Conservation (phyloP, 768 basidiomycete species). For the Steccherinum ochraceum region DNA sequence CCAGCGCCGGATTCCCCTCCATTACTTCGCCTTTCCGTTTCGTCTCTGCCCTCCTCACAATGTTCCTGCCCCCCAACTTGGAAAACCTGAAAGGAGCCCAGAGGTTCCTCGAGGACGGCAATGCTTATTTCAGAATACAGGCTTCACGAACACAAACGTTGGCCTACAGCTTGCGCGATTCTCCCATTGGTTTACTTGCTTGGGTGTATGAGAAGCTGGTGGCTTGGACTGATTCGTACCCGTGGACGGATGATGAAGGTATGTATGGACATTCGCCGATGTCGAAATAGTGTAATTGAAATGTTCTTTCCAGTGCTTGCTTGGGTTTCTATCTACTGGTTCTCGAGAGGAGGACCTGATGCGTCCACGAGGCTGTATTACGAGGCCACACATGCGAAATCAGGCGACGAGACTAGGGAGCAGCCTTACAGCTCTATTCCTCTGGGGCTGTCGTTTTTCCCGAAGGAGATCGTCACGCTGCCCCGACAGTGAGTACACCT, state of each 20-base stretch:
- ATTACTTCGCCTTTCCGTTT: constrained; percentile 19
- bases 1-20: neutral
- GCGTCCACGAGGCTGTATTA: constrained; percentile 27
- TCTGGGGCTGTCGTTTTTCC: constrained; percentile 25
- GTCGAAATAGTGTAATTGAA: neutral
- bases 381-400: constrained; percentile 15
- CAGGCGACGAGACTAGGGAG: neutral
- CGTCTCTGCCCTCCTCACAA: constrained; percentile 9
- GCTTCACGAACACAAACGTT: constrained; percentile 27
- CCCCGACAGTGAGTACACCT: constrained; percentile 19
- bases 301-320: constrained; percentile 20
- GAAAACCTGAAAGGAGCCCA: neutral
- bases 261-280: neutral
- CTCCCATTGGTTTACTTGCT: constrained; percentile 41
- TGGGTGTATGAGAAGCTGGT: constrained; percentile 33
- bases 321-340: constrained; percentile 33
- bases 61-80: neutral
- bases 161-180: constrained; percentile 50
- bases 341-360: constrained; percentile 27
- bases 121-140: constrained; percentile 28
- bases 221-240: constrained; percentile 37
- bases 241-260: constrained; percentile 56
- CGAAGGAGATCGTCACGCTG: constrained; percentile 16
- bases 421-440: constrained; percentile 10
- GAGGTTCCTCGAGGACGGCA: constrained; percentile 17